Percentiles rank a stretch among this genome's conserved stretches.
phyloP scores from a whole-genome alignment of 805 yeast genomes.

The Hanseniaspora vineae region DNA sequence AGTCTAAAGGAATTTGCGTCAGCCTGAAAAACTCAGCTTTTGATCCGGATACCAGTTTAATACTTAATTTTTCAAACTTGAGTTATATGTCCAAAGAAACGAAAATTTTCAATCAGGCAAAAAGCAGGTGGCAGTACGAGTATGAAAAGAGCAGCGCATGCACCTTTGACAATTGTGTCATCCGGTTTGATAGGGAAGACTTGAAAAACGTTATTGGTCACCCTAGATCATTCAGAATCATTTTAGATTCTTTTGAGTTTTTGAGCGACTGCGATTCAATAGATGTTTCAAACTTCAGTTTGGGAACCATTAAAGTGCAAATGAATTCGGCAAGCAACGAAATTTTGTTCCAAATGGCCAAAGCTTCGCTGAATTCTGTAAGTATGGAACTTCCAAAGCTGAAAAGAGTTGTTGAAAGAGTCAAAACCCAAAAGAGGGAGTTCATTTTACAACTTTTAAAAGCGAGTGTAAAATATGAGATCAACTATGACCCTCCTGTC shows the following conservation, averaged over 20 bases:
- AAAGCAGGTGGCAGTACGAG: neutral
- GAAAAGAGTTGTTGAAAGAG: neutral
- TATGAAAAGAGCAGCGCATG: neutral
- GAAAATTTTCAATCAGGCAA: neutral
- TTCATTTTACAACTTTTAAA: slow-evolving; percentile 30
- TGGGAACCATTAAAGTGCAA: slow-evolving; percentile 36
- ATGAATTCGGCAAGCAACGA: slow-evolving; percentile 3
- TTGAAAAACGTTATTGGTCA: neutral
- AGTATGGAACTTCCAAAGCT: neutral
- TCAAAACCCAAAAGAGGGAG: slow-evolving; percentile 17
- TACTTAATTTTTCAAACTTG: neutral
- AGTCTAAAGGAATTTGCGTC: neutral
- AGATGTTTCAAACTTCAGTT: slow-evolving; percentile 22
- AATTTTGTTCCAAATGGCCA: slow-evolving; percentile 4
- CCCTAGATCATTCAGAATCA: slow-evolving; percentile 1
- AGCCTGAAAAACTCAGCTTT: neutral
- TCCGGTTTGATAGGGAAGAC: neutral
- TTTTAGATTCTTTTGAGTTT: slow-evolving; percentile 2
- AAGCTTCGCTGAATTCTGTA: slow-evolving; percentile 6
- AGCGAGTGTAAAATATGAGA: slow-evolving; percentile 37
- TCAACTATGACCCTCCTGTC: slow-evolving; percentile 79
- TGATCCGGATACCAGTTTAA: neutral
- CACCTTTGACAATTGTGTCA: neutral
- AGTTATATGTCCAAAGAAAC: neutral
- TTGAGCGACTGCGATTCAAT: neutral